These are phyloP conservation scores for Kodamaea plutei DNA, from an alignment of 1,139 yeast species.

Conservation along the genomic window DNA sequence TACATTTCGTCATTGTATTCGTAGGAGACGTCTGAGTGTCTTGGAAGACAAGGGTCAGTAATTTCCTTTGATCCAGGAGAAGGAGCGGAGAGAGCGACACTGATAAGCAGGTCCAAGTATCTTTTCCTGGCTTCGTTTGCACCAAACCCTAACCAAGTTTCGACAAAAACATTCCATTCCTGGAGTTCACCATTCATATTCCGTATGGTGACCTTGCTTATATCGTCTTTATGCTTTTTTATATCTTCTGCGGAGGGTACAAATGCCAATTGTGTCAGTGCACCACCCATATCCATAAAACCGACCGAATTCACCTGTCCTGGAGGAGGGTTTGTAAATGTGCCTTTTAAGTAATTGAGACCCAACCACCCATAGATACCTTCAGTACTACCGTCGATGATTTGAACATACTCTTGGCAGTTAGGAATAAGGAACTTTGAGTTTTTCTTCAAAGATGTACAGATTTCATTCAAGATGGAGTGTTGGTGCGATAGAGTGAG, in stretches of 20 bases:
- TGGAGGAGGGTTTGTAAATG: slow-evolving; percentile 30
- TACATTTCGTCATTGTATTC: slow-evolving; percentile 42
- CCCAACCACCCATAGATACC: slow-evolving; percentile 83
- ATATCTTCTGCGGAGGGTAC: slow-evolving; percentile 57
- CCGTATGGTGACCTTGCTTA: slow-evolving; percentile 52
- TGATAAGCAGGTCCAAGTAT: slow-evolving; percentile 50
- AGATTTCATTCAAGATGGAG: slow-evolving; percentile 47
- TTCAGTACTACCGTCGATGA: slow-evolving; percentile 77
- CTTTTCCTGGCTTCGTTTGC: slow-evolving; percentile 74
- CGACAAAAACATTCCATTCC: slow-evolving; percentile 69
- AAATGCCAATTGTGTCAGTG: slow-evolving; percentile 78
- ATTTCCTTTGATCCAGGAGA: slow-evolving; percentile 19
- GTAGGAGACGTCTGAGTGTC: slow-evolving; percentile 45
- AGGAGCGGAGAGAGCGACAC: slow-evolving; percentile 23
- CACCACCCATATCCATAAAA: slow-evolving; percentile 91
- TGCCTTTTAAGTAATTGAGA: slow-evolving; percentile 61
- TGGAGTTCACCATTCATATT: slow-evolving; percentile 59
- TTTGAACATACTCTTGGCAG: slow-evolving; percentile 60
- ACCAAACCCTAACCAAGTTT: slow-evolving; percentile 84
- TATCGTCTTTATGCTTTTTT: slow-evolving; percentile 57
- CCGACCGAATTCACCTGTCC: slow-evolving; percentile 50
- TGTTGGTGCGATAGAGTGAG: slow-evolving; percentile 45
- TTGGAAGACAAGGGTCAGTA: slow-evolving; percentile 70
- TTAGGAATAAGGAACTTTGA: slow-evolving; percentile 47
- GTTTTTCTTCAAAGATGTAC: slow-evolving; percentile 44